These are phyloP conservation scores for Ustilago hordei DNA, from an alignment of 1,284 basidiomycete species.

Conservation along the genomic window DNA sequence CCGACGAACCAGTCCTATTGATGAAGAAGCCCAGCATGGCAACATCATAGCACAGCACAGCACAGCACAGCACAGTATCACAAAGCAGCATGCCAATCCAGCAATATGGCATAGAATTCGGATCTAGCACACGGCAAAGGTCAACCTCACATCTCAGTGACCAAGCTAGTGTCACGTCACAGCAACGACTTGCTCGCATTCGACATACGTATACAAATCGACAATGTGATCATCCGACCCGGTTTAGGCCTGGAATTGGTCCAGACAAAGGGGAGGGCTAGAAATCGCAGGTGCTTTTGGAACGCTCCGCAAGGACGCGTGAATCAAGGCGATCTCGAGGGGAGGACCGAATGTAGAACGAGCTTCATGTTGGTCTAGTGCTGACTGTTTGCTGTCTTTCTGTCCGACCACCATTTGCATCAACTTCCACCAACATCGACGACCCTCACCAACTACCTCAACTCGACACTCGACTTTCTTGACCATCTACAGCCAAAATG, in stretches of 20 bases:
- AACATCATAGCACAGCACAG: no score
- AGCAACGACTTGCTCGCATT: not conserved
- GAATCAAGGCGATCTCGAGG: constrained; percentile 22
- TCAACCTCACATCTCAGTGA: not conserved
- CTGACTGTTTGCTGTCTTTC: constrained; percentile 62
- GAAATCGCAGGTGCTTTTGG: constrained; percentile 20
- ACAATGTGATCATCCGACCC: constrained; percentile 24
- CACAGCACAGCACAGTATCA: not conserved
- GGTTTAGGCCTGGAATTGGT: not conserved
- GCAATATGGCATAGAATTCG: not conserved
- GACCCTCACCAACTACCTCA: constrained; percentile 1
- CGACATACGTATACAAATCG: not conserved
- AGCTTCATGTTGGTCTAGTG: constrained; percentile 60
- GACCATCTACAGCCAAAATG: constrained; percentile 62
- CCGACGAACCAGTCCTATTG: constrained; percentile 15
- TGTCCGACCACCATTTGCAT: constrained; percentile 34
- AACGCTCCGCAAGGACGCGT: constrained; percentile 42
- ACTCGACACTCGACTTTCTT: constrained; percentile 19
- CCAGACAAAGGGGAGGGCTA: not conserved
- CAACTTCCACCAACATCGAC: constrained; percentile 11
- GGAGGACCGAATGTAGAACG: constrained; percentile 36
- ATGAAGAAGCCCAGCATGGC: constrained; percentile 2
- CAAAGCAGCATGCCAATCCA: constrained; percentile 2
- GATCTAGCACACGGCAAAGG: not conserved
- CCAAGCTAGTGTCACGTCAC: not conserved